Base-by-base conservation (phyloP, 2,329 filamentous ascomycete species). In the Curvularia eragrostidis region DNA sequence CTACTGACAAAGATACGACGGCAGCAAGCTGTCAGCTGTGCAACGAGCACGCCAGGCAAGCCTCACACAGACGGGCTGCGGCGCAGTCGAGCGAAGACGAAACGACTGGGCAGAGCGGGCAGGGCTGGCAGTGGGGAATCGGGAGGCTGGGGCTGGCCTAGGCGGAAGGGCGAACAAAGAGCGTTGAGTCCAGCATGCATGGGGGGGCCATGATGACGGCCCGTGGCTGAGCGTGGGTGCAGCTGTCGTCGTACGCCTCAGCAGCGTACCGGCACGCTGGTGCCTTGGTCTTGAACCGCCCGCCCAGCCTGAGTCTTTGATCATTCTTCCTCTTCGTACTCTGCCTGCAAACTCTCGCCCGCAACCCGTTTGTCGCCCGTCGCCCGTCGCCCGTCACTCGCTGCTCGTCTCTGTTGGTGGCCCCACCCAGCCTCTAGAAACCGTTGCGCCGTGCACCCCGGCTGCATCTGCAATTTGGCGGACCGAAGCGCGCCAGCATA, bases 231-330 rank as follows among this genome's bases (percentile, higher is more conserved):
- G 64, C 54, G 44, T 46, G 19, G 38, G 59, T 52, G 56, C 48
- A 52, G 56, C 51, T 58, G 48, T 62, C 55, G 56, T 66, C 56
- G 51, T 66, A 52, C 49, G 62, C 62, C 64, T 67, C 64, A 64
- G 58, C 49, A 46, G 52, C 49, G 57, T 61, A 64, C 55, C 57
- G 61, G 58, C 42, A 54, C 52, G 43, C 58, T 56, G 62, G 55
- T 62, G 59, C 63, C 59, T 39, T 47, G 38, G 39, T 32, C 19
- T 38, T 54, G 48, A n/a, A 59, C 48, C 38, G 54, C 50, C 56
- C 48, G 50, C 59, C 46, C 44, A 58, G 56, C 54, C 46, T 24
- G 54, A 30, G 44, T 24, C 24, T 42, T 18, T 23, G 15, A 28
- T 39, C 49, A 41, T 49, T 56, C 30, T 42, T 55, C 32, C 28